Conservation (phyloP, 2,329 filamentous ascomycete species). For the Fusarium heterosporum region DNA sequence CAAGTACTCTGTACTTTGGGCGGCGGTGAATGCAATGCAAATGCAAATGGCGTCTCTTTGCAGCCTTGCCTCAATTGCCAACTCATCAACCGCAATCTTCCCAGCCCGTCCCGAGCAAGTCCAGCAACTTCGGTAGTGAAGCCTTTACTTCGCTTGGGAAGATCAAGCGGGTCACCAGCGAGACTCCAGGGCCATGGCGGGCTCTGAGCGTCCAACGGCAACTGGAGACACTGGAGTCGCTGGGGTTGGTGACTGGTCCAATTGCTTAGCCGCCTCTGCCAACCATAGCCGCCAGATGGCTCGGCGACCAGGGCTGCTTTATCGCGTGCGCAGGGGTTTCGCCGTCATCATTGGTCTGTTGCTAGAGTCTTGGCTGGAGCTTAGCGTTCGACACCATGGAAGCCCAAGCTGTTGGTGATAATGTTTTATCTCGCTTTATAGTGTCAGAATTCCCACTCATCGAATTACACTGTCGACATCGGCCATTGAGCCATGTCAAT, state of each 20-base stretch:
- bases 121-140: constrained; percentile 18
- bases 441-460: constrained; percentile 13
- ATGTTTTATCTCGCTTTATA: constrained; percentile 24
- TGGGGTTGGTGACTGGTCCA: constrained; percentile 31
- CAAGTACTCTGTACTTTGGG: constrained; percentile 48
- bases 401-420: constrained; percentile 35
- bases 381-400: constrained; percentile 52
- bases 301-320: constrained; percentile 45
- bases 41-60: constrained; percentile 32
- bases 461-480: constrained; percentile 10
- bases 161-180: constrained; percentile 26
- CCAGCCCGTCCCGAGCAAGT: constrained; percentile 42
- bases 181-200: constrained; percentile 15
- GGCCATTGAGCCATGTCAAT: constrained; percentile 37
- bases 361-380: constrained; percentile 45
- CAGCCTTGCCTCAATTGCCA: constrained; percentile 46
- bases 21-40: constrained; percentile 40
- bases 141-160: constrained; percentile 29
- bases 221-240: constrained; percentile 36
- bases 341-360: constrained; percentile 49
- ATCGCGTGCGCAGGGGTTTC: constrained; percentile 49
- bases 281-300: constrained; percentile 52
- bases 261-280: constrained; percentile 47
- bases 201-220: constrained; percentile 23
- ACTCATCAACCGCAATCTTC: constrained; percentile 44